A percentile compares a stretch with the other conserved stretches of the same genome.
These are phyloP conservation scores for Strobilomyces dryophilus DNA, from an alignment of 768 basidiomycete species.

Conservation along the genomic window DNA sequence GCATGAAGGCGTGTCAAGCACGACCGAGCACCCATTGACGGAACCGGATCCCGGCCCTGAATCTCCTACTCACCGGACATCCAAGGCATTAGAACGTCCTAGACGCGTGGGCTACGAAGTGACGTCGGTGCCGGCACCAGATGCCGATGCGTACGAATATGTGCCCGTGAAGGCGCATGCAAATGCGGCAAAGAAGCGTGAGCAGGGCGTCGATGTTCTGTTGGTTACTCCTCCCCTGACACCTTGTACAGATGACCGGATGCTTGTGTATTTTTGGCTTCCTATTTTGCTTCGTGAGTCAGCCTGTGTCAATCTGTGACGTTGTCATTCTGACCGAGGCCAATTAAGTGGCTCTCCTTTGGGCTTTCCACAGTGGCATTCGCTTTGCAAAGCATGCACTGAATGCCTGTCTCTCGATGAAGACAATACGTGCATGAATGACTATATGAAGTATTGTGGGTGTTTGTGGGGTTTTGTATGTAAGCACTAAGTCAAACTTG, in stretches of 20 bases:
- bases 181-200: conserved; percentile 62
- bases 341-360: conserved; percentile 52
- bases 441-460: conserved; percentile 3
- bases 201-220: conserved; percentile 11
- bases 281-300: conserved; percentile 75
- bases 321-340: conserved; percentile 4
- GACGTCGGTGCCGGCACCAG: conserved; percentile 54
- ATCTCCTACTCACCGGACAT: conserved; percentile 18
- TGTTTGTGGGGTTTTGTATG: not conserved
- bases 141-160: conserved; percentile 67
- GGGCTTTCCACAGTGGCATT: conserved; percentile 54
- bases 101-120: conserved; percentile 45
- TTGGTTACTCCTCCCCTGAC: conserved; percentile 2
- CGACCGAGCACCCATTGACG: not conserved
- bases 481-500: not conserved
- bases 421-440: conserved; percentile 33
- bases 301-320: not conserved
- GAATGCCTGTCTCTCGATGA: conserved; percentile 45
- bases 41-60: conserved; percentile 11
- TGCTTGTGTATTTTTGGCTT: conserved; percentile 84
- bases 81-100: conserved; percentile 31
- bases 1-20: conserved; percentile 1
- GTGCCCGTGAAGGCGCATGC: conserved; percentile 44
- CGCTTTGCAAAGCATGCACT: conserved; percentile 49
- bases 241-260: conserved; percentile 61